These are phyloP conservation scores for Solanum arcanum DNA, from an alignment of 257 asterid species.

Conservation along the genomic window DNA sequence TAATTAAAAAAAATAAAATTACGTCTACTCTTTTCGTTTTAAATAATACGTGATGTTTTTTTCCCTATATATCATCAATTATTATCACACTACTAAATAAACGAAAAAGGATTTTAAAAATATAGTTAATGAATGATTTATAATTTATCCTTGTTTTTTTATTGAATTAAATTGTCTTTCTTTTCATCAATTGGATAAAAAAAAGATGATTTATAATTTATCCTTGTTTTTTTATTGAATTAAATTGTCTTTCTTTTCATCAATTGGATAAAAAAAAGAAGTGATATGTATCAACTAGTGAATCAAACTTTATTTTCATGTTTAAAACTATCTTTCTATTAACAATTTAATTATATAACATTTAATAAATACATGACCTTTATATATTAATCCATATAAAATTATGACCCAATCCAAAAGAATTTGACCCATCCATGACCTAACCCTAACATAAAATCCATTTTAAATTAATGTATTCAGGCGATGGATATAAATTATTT, in stretches of 20 bases:
- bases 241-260: background rate
- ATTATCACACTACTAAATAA: background rate
- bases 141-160: background rate
- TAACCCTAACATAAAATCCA: background rate
- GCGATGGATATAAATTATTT: too few species aligned
- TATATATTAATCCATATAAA: too few species aligned
- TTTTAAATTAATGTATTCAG: background rate
- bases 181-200: background rate
- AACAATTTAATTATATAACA: background rate
- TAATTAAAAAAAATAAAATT: too few species aligned
- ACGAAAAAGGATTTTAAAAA: background rate
- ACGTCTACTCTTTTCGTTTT: background rate
- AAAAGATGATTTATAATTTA: too few species aligned
- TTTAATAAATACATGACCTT: too few species aligned
- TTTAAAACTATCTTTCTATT: too few species aligned
- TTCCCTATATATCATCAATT: background rate
- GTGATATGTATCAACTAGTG: background rate
- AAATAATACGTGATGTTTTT: background rate
- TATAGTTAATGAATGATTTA: too few species aligned
- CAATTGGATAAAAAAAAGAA: background rate
- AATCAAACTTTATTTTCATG: background rate
- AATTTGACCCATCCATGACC: too few species aligned
- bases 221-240: background rate
- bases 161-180: background rate
- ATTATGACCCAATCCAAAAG: too few species aligned